Percentiles rank a stretch among this genome's conserved stretches.
Evolutionary conservation across 73 alveolate species (phyloP).

Genomic region (Paramecium tetraurelia): DNA sequence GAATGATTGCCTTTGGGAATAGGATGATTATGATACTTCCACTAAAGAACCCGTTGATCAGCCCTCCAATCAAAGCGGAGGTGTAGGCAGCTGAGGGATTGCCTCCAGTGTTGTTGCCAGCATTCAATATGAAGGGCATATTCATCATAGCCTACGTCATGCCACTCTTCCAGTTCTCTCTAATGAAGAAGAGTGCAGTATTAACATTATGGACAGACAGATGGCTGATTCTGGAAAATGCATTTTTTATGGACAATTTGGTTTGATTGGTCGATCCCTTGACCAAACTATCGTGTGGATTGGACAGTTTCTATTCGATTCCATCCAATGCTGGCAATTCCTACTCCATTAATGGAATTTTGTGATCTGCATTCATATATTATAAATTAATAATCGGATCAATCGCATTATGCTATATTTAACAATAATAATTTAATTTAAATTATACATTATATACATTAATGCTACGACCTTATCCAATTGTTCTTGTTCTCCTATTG

Average conservation of each 20-base stretch:
- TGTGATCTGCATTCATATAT: not conserved
- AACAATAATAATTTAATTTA: not conserved
- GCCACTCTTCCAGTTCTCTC: constrained; percentile 48
- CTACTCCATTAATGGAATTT: not conserved
- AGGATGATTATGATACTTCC: not conserved
- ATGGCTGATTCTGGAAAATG: not conserved
- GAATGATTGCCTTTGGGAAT: constrained; percentile 11
- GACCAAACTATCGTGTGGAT: not conserved
- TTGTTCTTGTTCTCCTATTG: not conserved
- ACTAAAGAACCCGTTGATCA: constrained; percentile 16
- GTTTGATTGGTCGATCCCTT: not conserved
- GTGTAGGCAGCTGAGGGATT: not conserved
- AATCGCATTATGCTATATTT: not conserved
- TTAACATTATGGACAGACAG: constrained; percentile 10
- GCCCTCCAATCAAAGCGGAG: constrained; percentile 27
- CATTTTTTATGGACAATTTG: not conserved
- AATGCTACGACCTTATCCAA: not conserved
- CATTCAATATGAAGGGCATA: constrained; percentile 20
- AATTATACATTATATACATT: not conserved
- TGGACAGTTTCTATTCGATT: not conserved
- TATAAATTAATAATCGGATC: not conserved
- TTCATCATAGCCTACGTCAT: constrained; percentile 31
- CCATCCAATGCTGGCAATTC: not conserved
- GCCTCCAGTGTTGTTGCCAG: constrained; percentile 37
- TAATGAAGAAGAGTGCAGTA: not conserved